Percentiles rank a stretch among this genome's conserved stretches.
phyloP scores from a whole-genome alignment of 371 early-diverging fungal genomes.

The Rhizomucor pusillus region DNA sequence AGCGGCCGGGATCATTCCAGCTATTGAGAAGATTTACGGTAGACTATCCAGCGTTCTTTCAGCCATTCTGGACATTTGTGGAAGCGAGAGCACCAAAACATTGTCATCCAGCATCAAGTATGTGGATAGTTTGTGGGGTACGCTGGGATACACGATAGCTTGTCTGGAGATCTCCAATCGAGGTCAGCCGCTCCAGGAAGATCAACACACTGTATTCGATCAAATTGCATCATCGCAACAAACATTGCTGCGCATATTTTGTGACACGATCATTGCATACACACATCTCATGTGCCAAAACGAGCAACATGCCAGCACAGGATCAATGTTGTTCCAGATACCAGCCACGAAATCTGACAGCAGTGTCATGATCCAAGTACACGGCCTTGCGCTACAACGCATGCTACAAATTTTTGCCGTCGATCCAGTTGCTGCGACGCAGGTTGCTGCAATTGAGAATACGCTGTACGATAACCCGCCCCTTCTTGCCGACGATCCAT shows the following conservation, averaged over 20 bases:
- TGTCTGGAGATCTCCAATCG: constrained; percentile 68
- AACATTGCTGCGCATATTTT: constrained; percentile 62
- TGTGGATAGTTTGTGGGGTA: constrained; percentile 62
- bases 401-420: constrained; percentile 46
- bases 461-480: constrained; percentile 47
- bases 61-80: constrained; percentile 45
- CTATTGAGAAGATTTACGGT: constrained; percentile 47
- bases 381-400: constrained; percentile 39
- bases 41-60: constrained; percentile 52
- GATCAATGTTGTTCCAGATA: constrained; percentile 9
- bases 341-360: constrained; percentile 5
- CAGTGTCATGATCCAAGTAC: constrained; percentile 26
- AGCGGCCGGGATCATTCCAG: constrained; percentile 23
- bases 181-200: constrained; percentile 29
- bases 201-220: constrained; percentile 46
- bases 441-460: constrained; percentile 9
- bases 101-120: constrained; percentile 35
- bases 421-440: constrained; percentile 14
- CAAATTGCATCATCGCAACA: constrained; percentile 55
- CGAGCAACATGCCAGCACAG: constrained; percentile 9
- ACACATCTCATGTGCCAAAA: constrained; percentile 46
- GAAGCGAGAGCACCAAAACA: constrained; percentile 29
- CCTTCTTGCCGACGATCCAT: constrained; percentile 67
- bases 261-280: constrained; percentile 61
- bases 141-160: constrained; percentile 68